Base-by-base conservation (phyloP, 345 rosid species). In the Gossypium arboreum region DNA sequence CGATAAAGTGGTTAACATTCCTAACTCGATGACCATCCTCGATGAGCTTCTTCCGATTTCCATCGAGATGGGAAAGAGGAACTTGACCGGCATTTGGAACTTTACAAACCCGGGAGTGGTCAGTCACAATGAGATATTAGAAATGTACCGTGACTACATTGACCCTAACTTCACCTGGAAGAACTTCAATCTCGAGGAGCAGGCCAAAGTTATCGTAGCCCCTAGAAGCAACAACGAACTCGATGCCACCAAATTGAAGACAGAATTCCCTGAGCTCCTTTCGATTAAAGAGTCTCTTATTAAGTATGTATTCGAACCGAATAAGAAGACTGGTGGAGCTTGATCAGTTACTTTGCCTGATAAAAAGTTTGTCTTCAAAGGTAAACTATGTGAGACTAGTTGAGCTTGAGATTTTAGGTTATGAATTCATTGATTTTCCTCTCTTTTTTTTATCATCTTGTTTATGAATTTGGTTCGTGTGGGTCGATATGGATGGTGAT, bases 211-310 rank as follows among this genome's bases (percentile, higher is more conserved):
- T 45, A 91, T 94, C 12, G 74, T 92, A 44, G 98, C 97, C 66
- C 98, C 94, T 0, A 84, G 98, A 84, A 90, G 98, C 86, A 94
- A 94, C 83, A 94, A 94, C n/a, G 96, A 94, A 83, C 95, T 94
- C 0, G 96, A 94, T 77, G 84, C 90, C 0, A 70, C 81, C 62
- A 94, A 91, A 73, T 82, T 94, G 94, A 90, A 85, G 85, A 52
- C 77, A 41, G 93, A 90, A 79, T 94, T 94, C 86, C 98, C 97
- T 4, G 91, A 92, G 83, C 79, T 94, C 78, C 48, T 91, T 83
- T 78, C 97, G 74, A 90, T 94, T 73, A 94, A 90, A 82, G 98
- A 91, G 73, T 89, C 98, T 54, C 87, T 92, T 4, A 78, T 91
- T 56, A 90, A 88, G 90, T 84, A 84, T 27, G 96, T 94, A 64